Conservation (phyloP, 163 green algal genomes). For the Chlamydomonas reinhardtii region DNA sequence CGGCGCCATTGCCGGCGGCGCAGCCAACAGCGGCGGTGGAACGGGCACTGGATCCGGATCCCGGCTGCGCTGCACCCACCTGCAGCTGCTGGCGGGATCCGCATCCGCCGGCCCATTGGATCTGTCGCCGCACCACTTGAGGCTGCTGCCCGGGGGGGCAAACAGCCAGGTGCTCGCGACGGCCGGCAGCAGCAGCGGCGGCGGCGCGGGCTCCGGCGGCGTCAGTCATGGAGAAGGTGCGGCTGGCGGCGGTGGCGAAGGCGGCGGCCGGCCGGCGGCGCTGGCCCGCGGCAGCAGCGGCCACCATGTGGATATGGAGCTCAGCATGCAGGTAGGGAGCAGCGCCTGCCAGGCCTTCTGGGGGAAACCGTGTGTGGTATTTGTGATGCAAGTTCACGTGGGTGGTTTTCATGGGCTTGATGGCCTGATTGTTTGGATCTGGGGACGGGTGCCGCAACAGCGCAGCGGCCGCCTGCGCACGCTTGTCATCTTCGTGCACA, state of each 20-base stretch:
- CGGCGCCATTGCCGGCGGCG: too few species aligned
- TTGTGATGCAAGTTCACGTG: too few species aligned
- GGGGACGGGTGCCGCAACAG: too few species aligned
- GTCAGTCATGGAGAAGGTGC: not conserved
- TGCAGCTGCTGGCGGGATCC: not conserved
- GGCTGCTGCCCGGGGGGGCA: not conserved
- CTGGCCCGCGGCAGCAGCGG: not conserved
- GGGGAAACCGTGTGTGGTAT: too few species aligned
- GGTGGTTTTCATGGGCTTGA: too few species aligned
- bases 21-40: too few species aligned
- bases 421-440: too few species aligned
- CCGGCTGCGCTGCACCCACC: not conserved
- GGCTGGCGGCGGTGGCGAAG: not conserved
- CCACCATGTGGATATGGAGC: slow-evolving; percentile 4
- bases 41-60: too few species aligned
- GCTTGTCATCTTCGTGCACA: too few species aligned
- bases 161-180: not conserved
- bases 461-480: too few species aligned
- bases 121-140: not conserved
- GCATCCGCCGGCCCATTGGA: not conserved
- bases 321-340: slow-evolving; percentile 21
- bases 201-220: not conserved
- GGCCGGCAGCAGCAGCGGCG: not conserved
- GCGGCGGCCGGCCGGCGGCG: not conserved
- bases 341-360: not conserved